Conservation (phyloP, 2,329 filamentous ascomycete species). For the Calonectria leucothoes region DNA sequence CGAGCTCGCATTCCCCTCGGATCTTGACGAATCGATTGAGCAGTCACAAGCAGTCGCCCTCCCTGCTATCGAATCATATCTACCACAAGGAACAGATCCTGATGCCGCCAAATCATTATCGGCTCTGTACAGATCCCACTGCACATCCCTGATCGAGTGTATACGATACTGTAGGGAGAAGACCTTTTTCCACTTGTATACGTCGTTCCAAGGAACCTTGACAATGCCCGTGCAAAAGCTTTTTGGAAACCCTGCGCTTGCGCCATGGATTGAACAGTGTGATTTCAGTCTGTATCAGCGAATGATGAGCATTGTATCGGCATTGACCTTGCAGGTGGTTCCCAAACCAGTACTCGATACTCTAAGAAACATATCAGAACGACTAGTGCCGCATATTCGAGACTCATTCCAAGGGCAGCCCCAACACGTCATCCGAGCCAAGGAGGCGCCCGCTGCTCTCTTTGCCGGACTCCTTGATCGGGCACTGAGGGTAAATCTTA, state of each 20-base stretch:
- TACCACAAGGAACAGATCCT: constrained; percentile 83
- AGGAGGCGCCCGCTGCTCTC: constrained; percentile 86
- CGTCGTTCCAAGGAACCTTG: constrained; percentile 93
- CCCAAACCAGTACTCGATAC: constrained; percentile 89
- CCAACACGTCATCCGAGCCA: constrained; percentile 85
- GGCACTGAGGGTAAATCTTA: constrained; percentile 89
- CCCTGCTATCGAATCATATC: constrained; percentile 86
- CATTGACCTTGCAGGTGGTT: constrained; percentile 90
- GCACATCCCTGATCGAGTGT: constrained; percentile 93
- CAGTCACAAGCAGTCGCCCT: constrained; percentile 80
- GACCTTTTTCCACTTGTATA: constrained; percentile 94
- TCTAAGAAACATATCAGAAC: constrained; percentile 86
- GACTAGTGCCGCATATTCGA: constrained; percentile 83
- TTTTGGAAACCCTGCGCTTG: constrained; percentile 82
- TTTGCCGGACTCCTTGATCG: constrained; percentile 90
- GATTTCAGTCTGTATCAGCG: constrained; percentile 97
- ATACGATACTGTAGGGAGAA: constrained; percentile 97
- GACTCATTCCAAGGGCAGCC: constrained; percentile 89
- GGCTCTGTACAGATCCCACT: constrained; percentile 92
- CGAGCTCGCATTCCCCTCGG: constrained; percentile 70
- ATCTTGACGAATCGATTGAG: constrained; percentile 60
- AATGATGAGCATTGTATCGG: constrained; percentile 92
- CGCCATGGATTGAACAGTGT: constrained; percentile 94
- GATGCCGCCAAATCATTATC: constrained; percentile 88
- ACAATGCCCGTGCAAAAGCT: constrained; percentile 97